A percentile compares a stretch with the other conserved stretches of the same genome.
Evolutionary conservation across 768 basidiomycete species (phyloP).

Genomic region (Paxillus involutus): DNA sequence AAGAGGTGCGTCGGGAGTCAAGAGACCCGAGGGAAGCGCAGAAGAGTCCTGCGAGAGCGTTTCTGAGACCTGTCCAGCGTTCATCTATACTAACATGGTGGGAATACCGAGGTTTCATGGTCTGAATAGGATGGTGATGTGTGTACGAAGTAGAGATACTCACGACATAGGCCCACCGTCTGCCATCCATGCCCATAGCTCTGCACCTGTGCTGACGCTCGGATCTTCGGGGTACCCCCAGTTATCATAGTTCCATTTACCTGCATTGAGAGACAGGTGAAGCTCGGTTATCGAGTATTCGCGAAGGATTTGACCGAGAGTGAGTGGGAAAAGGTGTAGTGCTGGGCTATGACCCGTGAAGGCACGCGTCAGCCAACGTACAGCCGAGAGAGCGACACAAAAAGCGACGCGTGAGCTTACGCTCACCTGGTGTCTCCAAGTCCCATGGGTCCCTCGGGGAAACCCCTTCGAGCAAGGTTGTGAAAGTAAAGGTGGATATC

Average conservation of each 20-base stretch:
- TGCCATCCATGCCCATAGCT: conserved; percentile 93
- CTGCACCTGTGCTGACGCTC: conserved; percentile 82
- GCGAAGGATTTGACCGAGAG: conserved; percentile 83
- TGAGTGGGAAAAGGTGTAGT: conserved; percentile 87
- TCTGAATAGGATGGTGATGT: not conserved
- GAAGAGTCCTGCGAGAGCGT: conserved; percentile 90
- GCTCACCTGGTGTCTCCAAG: conserved; percentile 44
- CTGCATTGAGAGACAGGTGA: conserved; percentile 87
- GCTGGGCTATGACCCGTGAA: conserved; percentile 55
- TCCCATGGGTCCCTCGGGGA: conserved; percentile 56
- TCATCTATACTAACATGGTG: conserved; percentile 54
- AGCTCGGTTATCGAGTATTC: conserved; percentile 86
- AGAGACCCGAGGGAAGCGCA: conserved; percentile 87
- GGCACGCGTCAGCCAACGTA: not conserved
- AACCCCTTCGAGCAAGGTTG: conserved; percentile 54
- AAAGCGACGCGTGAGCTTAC: conserved; percentile 22
- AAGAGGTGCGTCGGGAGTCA: conserved; percentile 73
- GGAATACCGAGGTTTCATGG: too few relatives aligned
- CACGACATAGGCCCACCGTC: conserved; percentile 54
- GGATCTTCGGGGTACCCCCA: conserved; percentile 83
- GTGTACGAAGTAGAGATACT: conserved; percentile 17
- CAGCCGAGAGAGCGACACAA: not conserved
- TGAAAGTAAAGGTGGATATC: conserved; percentile 78
- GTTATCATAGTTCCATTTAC: conserved; percentile 83
- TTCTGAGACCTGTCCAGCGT: conserved; percentile 84